These are phyloP conservation scores for Hemerocallis citrina DNA, from an alignment of 106 monocot genomes.

Conservation along the genomic window DNA sequence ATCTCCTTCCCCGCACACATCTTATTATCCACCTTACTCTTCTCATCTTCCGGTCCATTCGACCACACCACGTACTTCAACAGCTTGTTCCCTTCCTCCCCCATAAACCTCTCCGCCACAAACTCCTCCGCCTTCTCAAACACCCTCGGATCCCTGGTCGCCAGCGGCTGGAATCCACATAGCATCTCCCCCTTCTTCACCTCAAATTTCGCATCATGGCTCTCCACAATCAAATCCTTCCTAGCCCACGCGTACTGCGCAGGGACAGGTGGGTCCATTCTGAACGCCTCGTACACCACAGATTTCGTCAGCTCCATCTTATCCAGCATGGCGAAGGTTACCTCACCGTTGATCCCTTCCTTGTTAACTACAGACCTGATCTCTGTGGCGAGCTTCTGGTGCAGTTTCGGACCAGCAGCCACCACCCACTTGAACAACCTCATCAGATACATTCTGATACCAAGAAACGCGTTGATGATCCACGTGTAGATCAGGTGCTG, in stretches of 20 bases:
- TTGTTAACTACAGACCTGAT: conserved; percentile 21
- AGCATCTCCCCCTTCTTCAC: conserved; percentile 42
- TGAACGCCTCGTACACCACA: conserved; percentile 31
- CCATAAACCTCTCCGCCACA: conserved; percentile 22
- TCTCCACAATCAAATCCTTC: conserved; percentile 21
- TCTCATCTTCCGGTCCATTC: conserved; percentile 21
- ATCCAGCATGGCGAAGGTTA: conserved; percentile 15
- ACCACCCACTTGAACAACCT: conserved; percentile 26
- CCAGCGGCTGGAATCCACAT: conserved; percentile 30
- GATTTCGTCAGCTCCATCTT: conserved; percentile 31
- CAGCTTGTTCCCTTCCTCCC: conserved; percentile 19
- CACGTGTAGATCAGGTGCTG: conserved; percentile 48
- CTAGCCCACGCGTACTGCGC: conserved; percentile 23
- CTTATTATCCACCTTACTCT: conserved; percentile 11
- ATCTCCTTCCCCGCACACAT: conserved; percentile 33
- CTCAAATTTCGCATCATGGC: conserved; percentile 18
- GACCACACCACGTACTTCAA: conserved; percentile 31
- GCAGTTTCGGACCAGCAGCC: conserved; percentile 14
- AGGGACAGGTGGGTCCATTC: conserved; percentile 28
- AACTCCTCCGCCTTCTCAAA: conserved; percentile 16
- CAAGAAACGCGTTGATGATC: conserved; percentile 34
- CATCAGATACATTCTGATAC: conserved; percentile 20
- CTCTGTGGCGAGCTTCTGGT: conserved; percentile 27
- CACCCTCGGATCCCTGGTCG: conserved; percentile 20
- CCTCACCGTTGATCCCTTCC: not conserved